These are phyloP conservation scores for Quercus variabilis DNA, from an alignment of 306 rosid genomes.

Conservation along the genomic window DNA sequence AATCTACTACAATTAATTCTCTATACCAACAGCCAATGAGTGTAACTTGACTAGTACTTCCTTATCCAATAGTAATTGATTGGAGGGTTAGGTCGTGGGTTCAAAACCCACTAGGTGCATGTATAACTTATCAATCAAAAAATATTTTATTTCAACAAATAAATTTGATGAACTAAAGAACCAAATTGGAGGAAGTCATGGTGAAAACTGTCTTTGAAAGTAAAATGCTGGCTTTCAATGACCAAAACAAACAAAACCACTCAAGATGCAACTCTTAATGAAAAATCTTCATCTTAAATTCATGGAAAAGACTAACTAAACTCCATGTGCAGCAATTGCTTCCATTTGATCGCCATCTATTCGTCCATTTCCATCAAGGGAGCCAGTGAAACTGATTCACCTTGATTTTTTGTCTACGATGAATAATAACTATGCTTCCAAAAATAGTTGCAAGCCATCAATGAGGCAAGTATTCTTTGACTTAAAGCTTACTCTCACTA, in stretches of 20 bases:
- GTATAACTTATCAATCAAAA: too few relatives aligned
- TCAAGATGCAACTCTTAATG: background rate
- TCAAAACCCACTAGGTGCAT: too few relatives aligned
- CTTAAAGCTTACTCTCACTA: background rate
- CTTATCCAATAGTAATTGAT: too few relatives aligned
- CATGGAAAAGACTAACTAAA: background rate
- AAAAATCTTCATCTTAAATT: background rate
- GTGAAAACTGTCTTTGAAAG: background rate
- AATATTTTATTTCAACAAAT: background rate
- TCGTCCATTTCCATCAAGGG: background rate
- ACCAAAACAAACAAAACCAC: background rate
- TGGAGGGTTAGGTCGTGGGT: too few relatives aligned
- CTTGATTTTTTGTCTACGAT: background rate
- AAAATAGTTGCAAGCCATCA: background rate
- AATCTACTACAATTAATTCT: background rate
- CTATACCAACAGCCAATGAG: background rate
- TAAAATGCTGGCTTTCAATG: background rate
- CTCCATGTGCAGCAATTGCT: background rate
- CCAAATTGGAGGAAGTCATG: background rate
- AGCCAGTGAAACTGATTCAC: background rate
- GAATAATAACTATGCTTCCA: background rate
- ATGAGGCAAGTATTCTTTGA: background rate
- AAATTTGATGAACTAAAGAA: background rate
- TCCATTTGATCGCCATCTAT: background rate
- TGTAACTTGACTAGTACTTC: too few relatives aligned